Evolutionary conservation across 345 rosid genomes (phyloP), one percentile per base, ranked within the genome.

Genomic region (Euphorbia tirucalli): DNA sequence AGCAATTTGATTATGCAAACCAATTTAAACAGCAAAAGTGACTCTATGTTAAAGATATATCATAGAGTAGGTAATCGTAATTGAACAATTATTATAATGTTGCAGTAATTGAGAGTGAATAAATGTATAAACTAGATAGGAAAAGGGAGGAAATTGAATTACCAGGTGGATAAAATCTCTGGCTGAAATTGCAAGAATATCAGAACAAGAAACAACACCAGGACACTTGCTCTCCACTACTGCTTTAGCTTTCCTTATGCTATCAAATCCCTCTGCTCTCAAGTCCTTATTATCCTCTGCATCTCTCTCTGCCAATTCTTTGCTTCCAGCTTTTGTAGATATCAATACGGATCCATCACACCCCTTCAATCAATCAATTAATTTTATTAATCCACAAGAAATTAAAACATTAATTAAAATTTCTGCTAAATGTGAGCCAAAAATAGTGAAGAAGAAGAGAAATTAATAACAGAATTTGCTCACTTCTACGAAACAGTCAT

Each of bases 401-500:
- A 27, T 11, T 25, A 11, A 13, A 25, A 10, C 55, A 49, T 49
- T 57, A 57, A 57, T 57, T 27, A 22, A 56, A 56, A 63, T 9
- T 18, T 35, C 13, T 19, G 14, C 8, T 64, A 46, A 22, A 30
- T 16, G n/a, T n/a, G n/a, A n/a, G n/a, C n/a, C n/a, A n/a, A n/a
- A n/a, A n/a, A n/a, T 44, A 10, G 30, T 0, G 19, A 1, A 14
- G 3, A 14, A 22, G 25, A 61, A 15, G 61, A 14, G 55, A 11
- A 59, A n/a, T n/a, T n/a, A n/a, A n/a, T n/a, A n/a, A n/a, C n/a
- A n/a, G n/a, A n/a, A n/a, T n/a, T n/a, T n/a, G n/a, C 3, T 58
- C 72, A 93, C 97, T 76, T 88, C 90, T 28, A 93, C 88, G 64
- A 93, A 93, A 87, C 98, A 93, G 85, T 93, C 98, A 18, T 93